A percentile compares a stretch with the other conserved stretches of the same genome.
Evolutionary conservation across 2,329 filamentous ascomycete species (phyloP).

Genomic region (Claviceps monticola): DNA sequence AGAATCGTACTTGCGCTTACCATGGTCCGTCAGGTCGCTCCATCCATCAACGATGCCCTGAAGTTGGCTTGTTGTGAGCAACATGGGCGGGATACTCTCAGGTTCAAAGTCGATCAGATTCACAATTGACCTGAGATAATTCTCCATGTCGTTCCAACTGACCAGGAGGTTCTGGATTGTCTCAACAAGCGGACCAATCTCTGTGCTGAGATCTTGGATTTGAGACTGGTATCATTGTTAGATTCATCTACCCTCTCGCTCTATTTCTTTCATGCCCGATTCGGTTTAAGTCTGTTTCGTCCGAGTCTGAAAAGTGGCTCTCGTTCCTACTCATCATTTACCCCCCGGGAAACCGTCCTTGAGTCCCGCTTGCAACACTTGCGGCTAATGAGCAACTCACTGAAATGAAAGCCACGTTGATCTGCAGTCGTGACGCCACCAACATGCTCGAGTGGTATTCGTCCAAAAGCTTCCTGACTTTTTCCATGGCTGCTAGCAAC

Average conservation of each 20-base stretch:
- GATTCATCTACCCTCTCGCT: neutral
- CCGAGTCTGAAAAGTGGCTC: too few species aligned
- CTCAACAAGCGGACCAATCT: neutral
- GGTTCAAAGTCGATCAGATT: neutral
- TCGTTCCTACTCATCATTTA: too few species aligned
- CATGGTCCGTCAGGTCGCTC: neutral
- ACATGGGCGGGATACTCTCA: conserved; percentile 1
- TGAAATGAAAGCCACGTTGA: neutral
- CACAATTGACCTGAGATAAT: neutral
- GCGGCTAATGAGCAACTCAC: neutral
- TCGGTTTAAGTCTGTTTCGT: too few species aligned
- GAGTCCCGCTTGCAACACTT: too few species aligned
- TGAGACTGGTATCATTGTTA: neutral
- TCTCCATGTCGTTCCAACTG: conserved; percentile 1
- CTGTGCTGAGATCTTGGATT: neutral
- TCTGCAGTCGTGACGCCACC: neutral
- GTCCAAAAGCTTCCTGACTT: neutral
- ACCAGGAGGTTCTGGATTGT: neutral
- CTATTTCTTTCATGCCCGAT: neutral
- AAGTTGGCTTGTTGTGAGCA: neutral
- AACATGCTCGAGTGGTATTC: neutral
- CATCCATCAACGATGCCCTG: conserved; percentile 1
- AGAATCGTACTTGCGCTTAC: neutral
- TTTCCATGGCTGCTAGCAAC: neutral
- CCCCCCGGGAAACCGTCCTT: too few species aligned